These are phyloP conservation scores for Blastobotrys chiropterorum DNA, from an alignment of 805 yeast species.

Conservation along the genomic window DNA sequence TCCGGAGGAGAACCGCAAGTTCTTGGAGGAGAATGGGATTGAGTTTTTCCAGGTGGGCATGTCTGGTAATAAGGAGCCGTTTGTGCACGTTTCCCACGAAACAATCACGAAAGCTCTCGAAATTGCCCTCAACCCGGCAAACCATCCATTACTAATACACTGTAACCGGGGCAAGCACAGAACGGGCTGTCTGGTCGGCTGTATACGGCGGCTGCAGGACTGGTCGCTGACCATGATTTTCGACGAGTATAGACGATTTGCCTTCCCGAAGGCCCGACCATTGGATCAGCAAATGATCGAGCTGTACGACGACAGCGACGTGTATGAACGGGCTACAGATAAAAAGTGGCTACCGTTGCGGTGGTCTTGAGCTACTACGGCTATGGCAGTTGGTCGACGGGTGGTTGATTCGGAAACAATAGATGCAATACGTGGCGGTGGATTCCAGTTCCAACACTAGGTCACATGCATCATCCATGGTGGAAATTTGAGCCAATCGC, in stretches of 20 bases:
- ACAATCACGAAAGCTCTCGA: slow-evolving; percentile 74
- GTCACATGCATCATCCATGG: slow-evolving; percentile 1
- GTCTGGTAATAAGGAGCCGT: slow-evolving; percentile 69
- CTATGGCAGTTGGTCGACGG: background rate
- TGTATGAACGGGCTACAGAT: slow-evolving; percentile 47
- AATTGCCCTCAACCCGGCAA: slow-evolving; percentile 73
- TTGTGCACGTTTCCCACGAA: slow-evolving; percentile 42
- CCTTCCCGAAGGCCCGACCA: slow-evolving; percentile 92
- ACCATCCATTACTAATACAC: slow-evolving; percentile 89
- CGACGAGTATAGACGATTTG: slow-evolving; percentile 91
- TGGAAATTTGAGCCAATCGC: background rate
- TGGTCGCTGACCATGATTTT: slow-evolving; percentile 94
- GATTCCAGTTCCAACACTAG: background rate
- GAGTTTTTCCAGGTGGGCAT: slow-evolving; percentile 80
- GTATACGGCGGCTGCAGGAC: slow-evolving; percentile 76
- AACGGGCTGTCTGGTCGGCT: slow-evolving; percentile 94
- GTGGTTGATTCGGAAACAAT: background rate
- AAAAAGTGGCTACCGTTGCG: slow-evolving; percentile 58
- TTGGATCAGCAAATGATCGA: slow-evolving; percentile 95
- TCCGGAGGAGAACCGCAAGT: slow-evolving; percentile 67
- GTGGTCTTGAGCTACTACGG: slow-evolving; percentile 40
- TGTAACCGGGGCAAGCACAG: slow-evolving; percentile 96
- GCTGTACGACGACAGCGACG: slow-evolving; percentile 64
- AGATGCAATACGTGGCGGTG: background rate
- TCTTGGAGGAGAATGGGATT: slow-evolving; percentile 55